A percentile compares a stretch with the other conserved stretches of the same genome.
Evolutionary conservation across 768 basidiomycete species (phyloP).

Genomic region (Calocera viscosa): DNA sequence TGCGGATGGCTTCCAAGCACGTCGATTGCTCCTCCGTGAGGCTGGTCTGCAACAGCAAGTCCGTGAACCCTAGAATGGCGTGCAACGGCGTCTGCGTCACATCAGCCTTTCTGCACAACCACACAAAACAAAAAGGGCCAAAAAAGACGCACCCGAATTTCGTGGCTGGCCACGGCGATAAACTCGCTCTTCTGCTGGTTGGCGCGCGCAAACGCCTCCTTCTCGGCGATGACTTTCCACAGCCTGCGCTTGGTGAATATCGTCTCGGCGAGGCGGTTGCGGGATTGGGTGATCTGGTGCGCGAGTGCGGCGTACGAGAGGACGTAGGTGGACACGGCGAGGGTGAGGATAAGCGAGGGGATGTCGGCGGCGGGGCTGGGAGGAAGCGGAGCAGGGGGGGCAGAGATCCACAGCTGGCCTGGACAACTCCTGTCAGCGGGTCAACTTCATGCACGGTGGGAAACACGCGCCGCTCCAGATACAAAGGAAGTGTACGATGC

Average conservation of each 20-base stretch:
- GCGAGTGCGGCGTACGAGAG: background rate
- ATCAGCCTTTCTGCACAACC: background rate
- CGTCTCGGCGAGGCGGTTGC: background rate
- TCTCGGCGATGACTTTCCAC: conserved; percentile 1
- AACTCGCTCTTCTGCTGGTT: conserved; percentile 2
- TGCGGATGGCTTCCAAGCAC: background rate
- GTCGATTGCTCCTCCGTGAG: background rate
- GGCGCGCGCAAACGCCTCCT: background rate
- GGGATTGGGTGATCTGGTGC: background rate
- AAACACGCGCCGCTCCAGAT: background rate
- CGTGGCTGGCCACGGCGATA: background rate
- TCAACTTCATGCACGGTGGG: no score
- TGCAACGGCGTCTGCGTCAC: background rate
- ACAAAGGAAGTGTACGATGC: background rate
- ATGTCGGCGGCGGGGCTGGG: background rate
- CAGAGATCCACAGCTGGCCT: background rate
- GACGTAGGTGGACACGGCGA: background rate
- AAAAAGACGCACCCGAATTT: background rate
- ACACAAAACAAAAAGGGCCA: background rate
- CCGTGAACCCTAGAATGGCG: background rate
- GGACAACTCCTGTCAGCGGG: no score
- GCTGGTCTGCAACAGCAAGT: background rate
- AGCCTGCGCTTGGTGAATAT: conserved; percentile 1
- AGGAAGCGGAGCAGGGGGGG: background rate
- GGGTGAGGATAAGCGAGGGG: conserved; percentile 3